These are phyloP conservation scores for Luvunga scandens DNA, from an alignment of 345 rosid genomes.

Conservation along the genomic window DNA sequence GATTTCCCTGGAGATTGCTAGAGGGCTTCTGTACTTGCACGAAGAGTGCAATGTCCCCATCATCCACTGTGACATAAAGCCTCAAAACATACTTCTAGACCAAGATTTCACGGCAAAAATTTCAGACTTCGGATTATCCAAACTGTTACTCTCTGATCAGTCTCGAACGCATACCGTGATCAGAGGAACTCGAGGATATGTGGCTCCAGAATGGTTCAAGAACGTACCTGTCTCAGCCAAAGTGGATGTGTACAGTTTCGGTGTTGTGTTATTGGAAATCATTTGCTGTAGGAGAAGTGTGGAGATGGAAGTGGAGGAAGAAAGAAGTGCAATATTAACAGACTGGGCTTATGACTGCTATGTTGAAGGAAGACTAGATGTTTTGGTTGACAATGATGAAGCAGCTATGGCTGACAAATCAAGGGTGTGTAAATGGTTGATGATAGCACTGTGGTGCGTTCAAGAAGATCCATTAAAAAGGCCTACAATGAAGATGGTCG, in stretches of 20 bases:
- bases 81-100: constrained; percentile 24
- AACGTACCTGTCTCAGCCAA: constrained; percentile 17
- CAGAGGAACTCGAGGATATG: constrained; percentile 21
- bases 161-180: constrained; percentile 1
- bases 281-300: constrained; percentile 21
- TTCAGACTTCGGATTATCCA: constrained; percentile 18
- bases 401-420: constrained; percentile 9
- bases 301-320: background rate
- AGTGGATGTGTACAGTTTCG: constrained; percentile 34
- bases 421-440: constrained; percentile 20
- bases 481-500: constrained; percentile 24
- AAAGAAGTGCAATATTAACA: constrained; percentile 8
- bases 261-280: constrained; percentile 23
- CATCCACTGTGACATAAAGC: constrained; percentile 21
- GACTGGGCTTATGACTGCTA: constrained; percentile 25
- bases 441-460: constrained; percentile 22
- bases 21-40: constrained; percentile 23
- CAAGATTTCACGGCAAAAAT: background rate
- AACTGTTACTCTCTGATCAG: constrained; percentile 9
- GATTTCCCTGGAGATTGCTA: constrained; percentile 22
- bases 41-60: constrained; percentile 21
- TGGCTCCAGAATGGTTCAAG: constrained; percentile 29
- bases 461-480: constrained; percentile 27
- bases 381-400: constrained; percentile 5
- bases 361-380: constrained; percentile 9